phyloP scores from a whole-genome alignment of 1,284 basidiomycete species.

The Psilocybe mexicana region DNA sequence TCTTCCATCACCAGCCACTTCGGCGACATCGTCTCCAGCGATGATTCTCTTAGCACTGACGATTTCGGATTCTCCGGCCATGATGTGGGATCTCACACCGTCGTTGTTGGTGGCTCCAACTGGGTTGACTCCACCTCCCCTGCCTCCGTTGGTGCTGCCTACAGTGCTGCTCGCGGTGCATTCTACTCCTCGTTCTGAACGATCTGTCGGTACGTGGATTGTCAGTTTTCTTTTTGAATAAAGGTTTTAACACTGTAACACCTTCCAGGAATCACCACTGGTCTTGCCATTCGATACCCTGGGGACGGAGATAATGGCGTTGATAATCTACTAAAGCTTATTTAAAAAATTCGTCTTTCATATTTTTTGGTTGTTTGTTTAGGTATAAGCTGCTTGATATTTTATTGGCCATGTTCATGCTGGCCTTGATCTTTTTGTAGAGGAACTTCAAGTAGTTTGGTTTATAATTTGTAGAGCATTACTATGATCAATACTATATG shows the following conservation, averaged over 20 bases:
- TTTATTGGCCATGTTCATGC: background rate
- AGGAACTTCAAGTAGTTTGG: background rate
- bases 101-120: conserved; percentile 36
- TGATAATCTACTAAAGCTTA: background rate
- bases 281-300: background rate
- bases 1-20: conserved; percentile 31
- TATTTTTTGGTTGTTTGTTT: background rate
- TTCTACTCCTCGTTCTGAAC: conserved; percentile 16
- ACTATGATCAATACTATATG: background rate
- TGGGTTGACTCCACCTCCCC: conserved; percentile 36
- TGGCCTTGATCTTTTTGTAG: background rate
- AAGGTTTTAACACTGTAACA: background rate
- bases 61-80: conserved; percentile 38
- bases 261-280: background rate
- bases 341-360: background rate
- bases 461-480: background rate
- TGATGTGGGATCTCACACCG: conserved; percentile 33
- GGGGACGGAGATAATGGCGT: background rate
- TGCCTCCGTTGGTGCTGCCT: conserved; percentile 32
- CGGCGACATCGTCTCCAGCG: conserved; percentile 27
- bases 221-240: background rate
- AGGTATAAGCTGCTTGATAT: background rate
- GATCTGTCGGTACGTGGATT: background rate
- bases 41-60: conserved; percentile 32
- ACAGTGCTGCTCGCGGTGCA: conserved; percentile 26